Evolutionary conservation across 208 protist genomes (phyloP).

Genomic region (Leishmania major): DNA sequence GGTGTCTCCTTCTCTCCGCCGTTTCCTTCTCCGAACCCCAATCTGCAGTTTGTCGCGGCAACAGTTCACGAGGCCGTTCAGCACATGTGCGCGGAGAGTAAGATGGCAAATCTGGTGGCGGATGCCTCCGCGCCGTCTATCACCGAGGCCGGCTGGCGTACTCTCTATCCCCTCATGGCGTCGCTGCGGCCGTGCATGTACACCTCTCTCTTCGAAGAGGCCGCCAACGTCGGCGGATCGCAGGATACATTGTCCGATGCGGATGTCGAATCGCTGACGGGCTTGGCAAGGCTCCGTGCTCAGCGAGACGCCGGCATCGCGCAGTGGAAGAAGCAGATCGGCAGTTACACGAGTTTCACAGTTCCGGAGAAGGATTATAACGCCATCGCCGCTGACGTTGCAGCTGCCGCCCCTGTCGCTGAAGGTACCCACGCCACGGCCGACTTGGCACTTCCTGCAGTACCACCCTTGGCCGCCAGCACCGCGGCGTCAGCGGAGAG

Average conservation of each 20-base stretch:
- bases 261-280: conserved; percentile 25
- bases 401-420: neutral
- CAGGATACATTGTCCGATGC: neutral
- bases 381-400: neutral
- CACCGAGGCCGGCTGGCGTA: conserved; percentile 11
- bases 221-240: neutral
- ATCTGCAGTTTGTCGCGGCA: neutral
- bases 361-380: conserved; percentile 6
- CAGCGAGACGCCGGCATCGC: conserved; percentile 39
- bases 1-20: neutral
- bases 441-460: neutral
- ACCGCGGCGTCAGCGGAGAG: neutral
- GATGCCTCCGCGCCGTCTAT: conserved; percentile 38
- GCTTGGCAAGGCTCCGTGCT: conserved; percentile 37
- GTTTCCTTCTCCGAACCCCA: neutral
- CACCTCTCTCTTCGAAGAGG: conserved; percentile 24
- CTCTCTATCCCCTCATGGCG: conserved; percentile 26
- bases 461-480: neutral
- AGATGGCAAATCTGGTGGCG: neutral
- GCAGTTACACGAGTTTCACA: conserved; percentile 54
- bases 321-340: conserved; percentile 51
- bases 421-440: neutral
- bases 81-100: conserved; percentile 5
- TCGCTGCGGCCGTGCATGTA: conserved; percentile 18
- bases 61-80: conserved; percentile 19